phyloP scores from a whole-genome alignment of 139 green algal species.

The Chlorella sorokiniana region DNA sequence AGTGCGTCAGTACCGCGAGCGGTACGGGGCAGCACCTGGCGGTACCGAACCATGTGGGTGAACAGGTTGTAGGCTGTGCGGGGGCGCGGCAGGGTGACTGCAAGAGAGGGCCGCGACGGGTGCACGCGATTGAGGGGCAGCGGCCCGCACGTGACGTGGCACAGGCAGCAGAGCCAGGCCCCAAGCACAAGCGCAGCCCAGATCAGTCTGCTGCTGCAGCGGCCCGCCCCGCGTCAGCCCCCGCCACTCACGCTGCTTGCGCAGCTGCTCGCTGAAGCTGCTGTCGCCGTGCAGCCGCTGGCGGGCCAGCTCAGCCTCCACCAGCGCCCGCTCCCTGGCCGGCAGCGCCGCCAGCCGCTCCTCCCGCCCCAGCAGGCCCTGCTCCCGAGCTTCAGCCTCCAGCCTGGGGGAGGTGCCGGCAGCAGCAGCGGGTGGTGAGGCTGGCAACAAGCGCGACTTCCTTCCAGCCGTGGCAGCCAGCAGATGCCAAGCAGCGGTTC shows the following conservation, averaged over 20 bases:
- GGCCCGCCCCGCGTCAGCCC: too few relatives aligned
- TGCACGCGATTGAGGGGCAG: too few relatives aligned
- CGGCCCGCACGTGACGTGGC: not conserved
- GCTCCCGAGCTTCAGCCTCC: not conserved
- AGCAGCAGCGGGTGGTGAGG: not conserved
- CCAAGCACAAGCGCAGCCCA: not conserved
- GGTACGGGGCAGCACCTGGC: not conserved
- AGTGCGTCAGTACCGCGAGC: not conserved
- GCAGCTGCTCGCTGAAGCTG: too few relatives aligned
- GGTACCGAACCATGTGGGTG: too few relatives aligned
- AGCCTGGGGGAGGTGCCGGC: not conserved
- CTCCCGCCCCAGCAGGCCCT: not conserved
- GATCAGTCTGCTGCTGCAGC: not conserved
- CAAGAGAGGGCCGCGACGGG: not conserved
- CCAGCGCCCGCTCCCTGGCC: not conserved
- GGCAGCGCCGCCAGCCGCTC: not conserved
- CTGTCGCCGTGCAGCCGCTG: too few relatives aligned
- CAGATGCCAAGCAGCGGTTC: not conserved
- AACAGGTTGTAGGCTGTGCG: slow-evolving; percentile 41
- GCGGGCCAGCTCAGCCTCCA: not conserved
- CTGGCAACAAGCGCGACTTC: not conserved
- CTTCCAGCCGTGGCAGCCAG: not conserved
- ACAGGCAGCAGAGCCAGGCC: not conserved
- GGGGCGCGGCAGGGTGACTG: slow-evolving; percentile 22
- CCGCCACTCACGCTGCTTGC: not conserved